These are phyloP conservation scores for Suillus clintonianus DNA, from an alignment of 768 basidiomycete genomes.

Conservation along the genomic window DNA sequence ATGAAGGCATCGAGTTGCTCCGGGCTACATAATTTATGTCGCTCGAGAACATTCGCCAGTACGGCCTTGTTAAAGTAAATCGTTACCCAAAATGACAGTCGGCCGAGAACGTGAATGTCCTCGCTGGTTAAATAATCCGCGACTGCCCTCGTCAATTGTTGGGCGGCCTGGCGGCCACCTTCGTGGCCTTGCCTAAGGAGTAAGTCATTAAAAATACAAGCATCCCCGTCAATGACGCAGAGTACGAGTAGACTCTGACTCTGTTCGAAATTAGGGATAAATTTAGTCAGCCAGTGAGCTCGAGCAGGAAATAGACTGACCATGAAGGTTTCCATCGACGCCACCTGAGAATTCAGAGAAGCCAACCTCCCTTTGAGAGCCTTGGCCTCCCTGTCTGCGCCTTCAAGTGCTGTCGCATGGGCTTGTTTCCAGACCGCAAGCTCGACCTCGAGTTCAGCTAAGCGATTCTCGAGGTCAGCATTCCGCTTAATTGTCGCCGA, in stretches of 20 bases:
- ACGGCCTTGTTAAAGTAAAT: constrained; percentile 68
- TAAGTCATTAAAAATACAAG: constrained; percentile 61
- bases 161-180: constrained; percentile 63
- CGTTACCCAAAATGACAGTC: constrained; percentile 75
- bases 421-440: constrained; percentile 72
- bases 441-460: constrained; percentile 70
- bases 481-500: constrained; percentile 64
- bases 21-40: constrained; percentile 55
- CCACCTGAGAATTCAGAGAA: constrained; percentile 65
- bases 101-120: constrained; percentile 58
- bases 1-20: constrained; percentile 75
- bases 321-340: constrained; percentile 55
- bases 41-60: constrained; percentile 50
- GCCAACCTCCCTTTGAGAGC: constrained; percentile 69
- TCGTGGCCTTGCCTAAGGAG: constrained; percentile 63
- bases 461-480: constrained; percentile 60
- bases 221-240: constrained; percentile 75
- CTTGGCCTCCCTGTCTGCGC: constrained; percentile 61
- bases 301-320: constrained; percentile 17
- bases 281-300: neutral
- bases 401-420: constrained; percentile 61
- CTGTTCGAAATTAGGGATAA: constrained; percentile 32
- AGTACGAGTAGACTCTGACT: constrained; percentile 69
- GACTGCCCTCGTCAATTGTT: constrained; percentile 66
- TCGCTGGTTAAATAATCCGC: constrained; percentile 68